phyloP scores from a whole-genome alignment of 768 basidiomycete genomes.

The Termitomyces bulborhizus region DNA sequence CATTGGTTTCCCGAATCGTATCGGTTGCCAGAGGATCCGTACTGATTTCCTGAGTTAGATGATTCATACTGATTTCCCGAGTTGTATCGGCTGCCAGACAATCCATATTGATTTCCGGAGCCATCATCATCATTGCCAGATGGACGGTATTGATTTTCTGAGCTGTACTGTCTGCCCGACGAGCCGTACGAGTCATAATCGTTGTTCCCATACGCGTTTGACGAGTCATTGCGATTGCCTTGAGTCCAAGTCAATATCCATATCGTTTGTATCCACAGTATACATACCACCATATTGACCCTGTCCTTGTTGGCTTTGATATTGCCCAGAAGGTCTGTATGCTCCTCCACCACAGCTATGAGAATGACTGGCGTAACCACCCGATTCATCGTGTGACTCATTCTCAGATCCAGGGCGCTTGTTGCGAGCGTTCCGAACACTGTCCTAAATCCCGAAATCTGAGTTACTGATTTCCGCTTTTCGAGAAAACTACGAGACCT shows the following conservation, averaged over 20 bases:
- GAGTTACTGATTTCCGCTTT: background rate
- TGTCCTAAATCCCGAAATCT: conserved; percentile 29
- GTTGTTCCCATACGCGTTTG: background rate
- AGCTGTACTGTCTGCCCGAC: conserved; percentile 2
- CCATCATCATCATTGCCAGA: conserved; percentile 2
- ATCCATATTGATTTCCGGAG: background rate
- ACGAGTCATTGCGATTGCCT: conserved; percentile 1
- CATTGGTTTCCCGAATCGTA: background rate
- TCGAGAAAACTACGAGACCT: conserved; percentile 26
- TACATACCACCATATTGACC: conserved; percentile 7
- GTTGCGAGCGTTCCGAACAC: conserved; percentile 49
- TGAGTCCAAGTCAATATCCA: background rate
- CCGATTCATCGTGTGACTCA: conserved; percentile 26
- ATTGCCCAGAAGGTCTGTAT: conserved; percentile 8
- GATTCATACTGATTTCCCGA: conserved; percentile 3
- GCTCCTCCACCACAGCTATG: conserved; percentile 8
- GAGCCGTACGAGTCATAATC: background rate
- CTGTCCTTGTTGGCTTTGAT: conserved; percentile 12
- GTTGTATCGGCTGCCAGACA: conserved; percentile 5
- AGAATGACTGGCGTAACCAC: conserved; percentile 16
- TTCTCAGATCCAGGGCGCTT: conserved; percentile 48
- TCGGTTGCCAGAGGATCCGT: background rate
- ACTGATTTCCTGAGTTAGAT: conserved; percentile 1
- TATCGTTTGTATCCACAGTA: background rate
- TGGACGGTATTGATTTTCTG: conserved; percentile 2